Conservation (phyloP, 2,329 filamentous ascomycete species). For the Orbilia ellipsospora region DNA sequence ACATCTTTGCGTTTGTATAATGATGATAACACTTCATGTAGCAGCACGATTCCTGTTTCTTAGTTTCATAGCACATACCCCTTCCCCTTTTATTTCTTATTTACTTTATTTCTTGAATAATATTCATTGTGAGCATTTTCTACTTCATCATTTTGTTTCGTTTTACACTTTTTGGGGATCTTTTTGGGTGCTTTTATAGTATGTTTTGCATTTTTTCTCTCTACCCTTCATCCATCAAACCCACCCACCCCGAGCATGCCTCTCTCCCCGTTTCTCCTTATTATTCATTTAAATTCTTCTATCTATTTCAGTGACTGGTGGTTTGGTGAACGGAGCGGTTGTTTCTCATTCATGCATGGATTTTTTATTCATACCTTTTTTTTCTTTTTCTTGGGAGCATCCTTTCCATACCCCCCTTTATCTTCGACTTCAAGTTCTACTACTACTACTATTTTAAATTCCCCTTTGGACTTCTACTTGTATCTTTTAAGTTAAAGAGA, state of each 20-base stretch:
- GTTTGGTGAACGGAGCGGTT: constrained; percentile 1
- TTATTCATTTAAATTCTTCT: neutral
- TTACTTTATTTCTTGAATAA: no score
- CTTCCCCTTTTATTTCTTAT: constrained; percentile 1
- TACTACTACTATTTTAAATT: neutral
- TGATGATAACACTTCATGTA: constrained; percentile 29
- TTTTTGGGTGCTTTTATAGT: neutral
- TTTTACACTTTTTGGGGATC: neutral
- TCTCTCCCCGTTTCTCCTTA: neutral
- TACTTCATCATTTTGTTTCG: neutral
- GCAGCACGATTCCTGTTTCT: constrained; percentile 31
- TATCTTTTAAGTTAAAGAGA: no score
- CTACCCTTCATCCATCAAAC: neutral
- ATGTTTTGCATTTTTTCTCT: neutral
- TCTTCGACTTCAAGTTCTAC: neutral
- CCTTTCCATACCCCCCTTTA: neutral
- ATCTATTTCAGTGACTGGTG: neutral
- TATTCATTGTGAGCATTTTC: neutral
- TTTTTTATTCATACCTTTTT: neutral
- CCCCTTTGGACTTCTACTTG: neutral
- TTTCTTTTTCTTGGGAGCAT: neutral
- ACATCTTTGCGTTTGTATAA: constrained; percentile 17
- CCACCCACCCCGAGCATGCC: neutral
- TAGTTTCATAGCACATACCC: constrained; percentile 15
- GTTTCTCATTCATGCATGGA: neutral